Percentiles rank a stretch among this genome's conserved stretches.
Evolutionary conservation across 805 yeast genomes (phyloP).

Genomic region (Metschnikowia picachoensis): DNA sequence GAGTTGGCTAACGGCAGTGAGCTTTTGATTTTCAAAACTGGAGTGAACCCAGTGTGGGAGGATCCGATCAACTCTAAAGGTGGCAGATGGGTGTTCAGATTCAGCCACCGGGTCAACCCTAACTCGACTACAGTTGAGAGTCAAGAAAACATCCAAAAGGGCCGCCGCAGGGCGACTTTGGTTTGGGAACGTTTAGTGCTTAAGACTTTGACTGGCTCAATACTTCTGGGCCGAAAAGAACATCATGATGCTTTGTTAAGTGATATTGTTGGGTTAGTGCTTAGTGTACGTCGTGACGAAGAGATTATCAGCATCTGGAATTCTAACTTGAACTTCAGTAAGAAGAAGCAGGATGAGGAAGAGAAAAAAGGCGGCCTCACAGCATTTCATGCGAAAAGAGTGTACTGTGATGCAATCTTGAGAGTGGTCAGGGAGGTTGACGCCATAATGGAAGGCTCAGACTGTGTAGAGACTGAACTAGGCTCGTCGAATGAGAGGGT

Average conservation of each 20-base stretch:
- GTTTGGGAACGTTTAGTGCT: constrained; percentile 57
- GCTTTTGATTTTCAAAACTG: constrained; percentile 53
- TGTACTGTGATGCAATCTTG: constrained; percentile 45
- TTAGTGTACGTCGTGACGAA: constrained; percentile 57
- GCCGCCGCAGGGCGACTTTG: constrained; percentile 35
- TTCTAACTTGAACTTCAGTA: constrained; percentile 38
- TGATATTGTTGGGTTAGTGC: constrained; percentile 57
- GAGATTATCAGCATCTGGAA: constrained; percentile 63
- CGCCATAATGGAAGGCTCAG: constrained; percentile 35
- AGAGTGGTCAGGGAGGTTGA: constrained; percentile 48
- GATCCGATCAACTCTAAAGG: constrained; percentile 58
- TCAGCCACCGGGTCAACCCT: constrained; percentile 32
- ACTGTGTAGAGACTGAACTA: constrained; percentile 29
- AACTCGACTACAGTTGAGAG: constrained; percentile 13
- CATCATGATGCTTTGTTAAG: constrained; percentile 37
- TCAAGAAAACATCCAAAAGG: constrained; percentile 20
- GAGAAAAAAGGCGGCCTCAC: constrained; percentile 30
- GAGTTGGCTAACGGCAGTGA: constrained; percentile 47
- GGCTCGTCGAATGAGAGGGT: constrained; percentile 39
- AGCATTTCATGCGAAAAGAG: constrained; percentile 42
- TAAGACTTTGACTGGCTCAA: constrained; percentile 47
- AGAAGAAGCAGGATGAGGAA: constrained; percentile 22
- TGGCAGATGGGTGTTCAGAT: constrained; percentile 60
- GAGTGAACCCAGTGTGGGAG: constrained; percentile 65
- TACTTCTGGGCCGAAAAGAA: constrained; percentile 38